phyloP scores from a whole-genome alignment of 2,329 filamentous ascomycete genomes.

The Karstenula rhodostoma region DNA sequence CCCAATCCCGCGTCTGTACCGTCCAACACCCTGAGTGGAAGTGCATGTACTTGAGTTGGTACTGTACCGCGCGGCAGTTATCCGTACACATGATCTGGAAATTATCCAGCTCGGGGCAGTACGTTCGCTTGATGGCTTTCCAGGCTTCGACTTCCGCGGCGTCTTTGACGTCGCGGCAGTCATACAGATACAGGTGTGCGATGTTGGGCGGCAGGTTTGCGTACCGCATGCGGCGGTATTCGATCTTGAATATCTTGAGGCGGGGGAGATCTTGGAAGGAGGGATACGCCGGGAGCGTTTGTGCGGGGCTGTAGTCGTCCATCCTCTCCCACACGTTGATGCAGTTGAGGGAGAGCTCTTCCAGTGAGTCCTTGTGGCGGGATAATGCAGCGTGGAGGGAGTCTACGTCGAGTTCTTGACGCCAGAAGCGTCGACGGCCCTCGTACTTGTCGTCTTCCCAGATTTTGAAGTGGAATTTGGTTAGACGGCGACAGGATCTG shows the following conservation, averaged over 20 bases:
- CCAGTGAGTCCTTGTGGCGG: background rate
- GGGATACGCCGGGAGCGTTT: background rate
- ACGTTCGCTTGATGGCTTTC: background rate
- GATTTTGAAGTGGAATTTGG: background rate
- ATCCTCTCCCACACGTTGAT: background rate
- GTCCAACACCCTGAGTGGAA: background rate
- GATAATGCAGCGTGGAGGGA: background rate
- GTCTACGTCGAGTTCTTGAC: background rate
- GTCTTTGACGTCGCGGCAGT: constrained; percentile 1
- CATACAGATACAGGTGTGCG: background rate
- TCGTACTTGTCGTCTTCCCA: background rate
- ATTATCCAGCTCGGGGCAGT: background rate
- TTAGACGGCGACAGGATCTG: background rate
- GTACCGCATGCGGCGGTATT: background rate
- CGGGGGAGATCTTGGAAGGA: background rate
- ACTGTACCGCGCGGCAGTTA: background rate
- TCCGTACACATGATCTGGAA: background rate
- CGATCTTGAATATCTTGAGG: background rate
- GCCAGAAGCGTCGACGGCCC: background rate
- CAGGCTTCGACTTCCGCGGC: background rate
- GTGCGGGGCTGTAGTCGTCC: background rate
- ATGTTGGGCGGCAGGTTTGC: background rate
- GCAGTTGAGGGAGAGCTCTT: background rate
- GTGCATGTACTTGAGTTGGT: background rate
- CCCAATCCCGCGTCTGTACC: background rate